These are phyloP conservation scores for Sphagnurus paluster DNA, from an alignment of 1,284 basidiomycete genomes.

Conservation along the genomic window DNA sequence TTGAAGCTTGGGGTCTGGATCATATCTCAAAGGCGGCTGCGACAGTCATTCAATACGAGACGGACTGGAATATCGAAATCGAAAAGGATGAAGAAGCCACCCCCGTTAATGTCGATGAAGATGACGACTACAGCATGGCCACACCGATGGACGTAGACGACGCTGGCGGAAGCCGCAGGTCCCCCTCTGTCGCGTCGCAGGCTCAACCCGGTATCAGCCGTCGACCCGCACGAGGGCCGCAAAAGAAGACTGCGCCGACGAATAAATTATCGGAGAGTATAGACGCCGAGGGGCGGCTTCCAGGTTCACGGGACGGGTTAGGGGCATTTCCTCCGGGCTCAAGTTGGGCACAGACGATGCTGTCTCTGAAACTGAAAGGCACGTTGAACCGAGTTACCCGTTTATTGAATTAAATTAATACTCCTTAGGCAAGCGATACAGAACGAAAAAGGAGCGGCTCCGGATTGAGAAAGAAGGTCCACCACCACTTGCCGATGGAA, in stretches of 20 bases:
- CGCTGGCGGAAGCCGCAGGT: conserved; percentile 29
- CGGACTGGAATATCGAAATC: conserved; percentile 81
- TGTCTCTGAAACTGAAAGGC: conserved; percentile 74
- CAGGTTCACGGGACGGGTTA: conserved; percentile 72
- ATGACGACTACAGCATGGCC: conserved; percentile 43
- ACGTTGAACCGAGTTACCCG: conserved; percentile 4
- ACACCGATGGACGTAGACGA: conserved; percentile 44
- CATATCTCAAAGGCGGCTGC: conserved; percentile 68
- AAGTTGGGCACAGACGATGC: conserved; percentile 67
- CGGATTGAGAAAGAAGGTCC: conserved; percentile 72
- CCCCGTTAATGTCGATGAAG: conserved; percentile 39
- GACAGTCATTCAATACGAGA: conserved; percentile 76
- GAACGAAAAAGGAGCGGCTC: conserved; percentile 75
- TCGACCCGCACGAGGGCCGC: conserved; percentile 47
- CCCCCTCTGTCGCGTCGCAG: conserved; percentile 40
- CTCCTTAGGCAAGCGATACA: conserved; percentile 65
- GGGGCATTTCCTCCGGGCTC: conserved; percentile 68
- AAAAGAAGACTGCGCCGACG: conserved; percentile 37
- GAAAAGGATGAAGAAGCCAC: conserved; percentile 62
- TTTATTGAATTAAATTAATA: conserved; percentile 1
- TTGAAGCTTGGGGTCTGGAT: conserved; percentile 68
- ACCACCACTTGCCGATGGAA: conserved; percentile 66
- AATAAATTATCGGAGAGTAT: conserved; percentile 50
- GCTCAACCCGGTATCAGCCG: conserved; percentile 29
- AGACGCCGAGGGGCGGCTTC: conserved; percentile 68